These are phyloP conservation scores for Pneumocystis murina DNA, from an alignment of 1,139 yeast genomes.

Conservation along the genomic window DNA sequence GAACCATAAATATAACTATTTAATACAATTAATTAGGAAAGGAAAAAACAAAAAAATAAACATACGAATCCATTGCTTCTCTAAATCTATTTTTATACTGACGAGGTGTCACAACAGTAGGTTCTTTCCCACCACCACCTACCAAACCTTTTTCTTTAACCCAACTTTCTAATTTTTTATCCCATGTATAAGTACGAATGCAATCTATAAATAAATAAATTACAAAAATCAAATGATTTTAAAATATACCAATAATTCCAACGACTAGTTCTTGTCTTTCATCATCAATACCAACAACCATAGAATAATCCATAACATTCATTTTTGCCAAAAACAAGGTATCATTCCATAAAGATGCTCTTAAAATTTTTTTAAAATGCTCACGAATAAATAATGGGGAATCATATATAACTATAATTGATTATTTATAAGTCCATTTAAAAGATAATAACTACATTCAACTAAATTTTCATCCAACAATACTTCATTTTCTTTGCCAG, in stretches of 20 bases:
- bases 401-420: slow-evolving; percentile 50
- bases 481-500: slow-evolving; percentile 91
- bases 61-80: slow-evolving; percentile 95
- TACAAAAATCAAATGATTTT: neutral
- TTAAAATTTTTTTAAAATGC: slow-evolving; percentile 66
- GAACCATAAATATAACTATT: neutral
- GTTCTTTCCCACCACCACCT: slow-evolving; percentile 76
- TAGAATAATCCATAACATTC: slow-evolving; percentile 98
- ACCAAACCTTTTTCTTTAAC: slow-evolving; percentile 88
- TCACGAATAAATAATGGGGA: slow-evolving; percentile 90
- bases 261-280: slow-evolving; percentile 59
- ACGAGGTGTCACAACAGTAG: slow-evolving; percentile 92
- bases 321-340: slow-evolving; percentile 85
- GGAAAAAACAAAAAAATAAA: slow-evolving; percentile 46
- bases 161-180: slow-evolving; percentile 95
- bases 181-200: slow-evolving; percentile 95
- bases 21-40: neutral
- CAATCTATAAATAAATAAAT: slow-evolving; percentile 32
- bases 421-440: neutral
- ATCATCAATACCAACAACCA: slow-evolving; percentile 80
- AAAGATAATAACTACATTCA: slow-evolving; percentile 34
- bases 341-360: slow-evolving; percentile 89
- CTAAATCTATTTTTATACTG: slow-evolving; percentile 87
- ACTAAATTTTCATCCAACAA: slow-evolving; percentile 94
- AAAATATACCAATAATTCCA: slow-evolving; percentile 56